Evolutionary conservation across 1,284 basidiomycete genomes (phyloP).

Genomic region (Cryptococcus amylolentus): DNA sequence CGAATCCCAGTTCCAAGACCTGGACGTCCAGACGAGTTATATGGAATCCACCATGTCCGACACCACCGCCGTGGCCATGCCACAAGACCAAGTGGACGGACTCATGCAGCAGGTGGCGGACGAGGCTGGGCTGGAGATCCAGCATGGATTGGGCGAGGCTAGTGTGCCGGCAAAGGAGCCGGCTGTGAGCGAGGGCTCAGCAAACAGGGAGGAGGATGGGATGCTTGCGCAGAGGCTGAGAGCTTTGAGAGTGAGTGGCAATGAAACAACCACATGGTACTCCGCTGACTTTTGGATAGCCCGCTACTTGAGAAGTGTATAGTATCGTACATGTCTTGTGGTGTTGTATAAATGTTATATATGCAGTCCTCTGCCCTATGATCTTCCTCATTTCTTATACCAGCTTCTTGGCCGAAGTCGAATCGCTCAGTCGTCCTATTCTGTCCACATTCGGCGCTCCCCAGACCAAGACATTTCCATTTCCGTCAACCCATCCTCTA

Average conservation of each 20-base stretch:
- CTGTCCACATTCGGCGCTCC: slow-evolving; percentile 21
- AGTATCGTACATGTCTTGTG: slow-evolving; percentile 5
- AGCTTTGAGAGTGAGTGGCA: slow-evolving; percentile 40
- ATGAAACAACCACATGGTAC: not conserved
- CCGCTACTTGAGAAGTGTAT: slow-evolving; percentile 13
- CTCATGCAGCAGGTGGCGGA: slow-evolving; percentile 94
- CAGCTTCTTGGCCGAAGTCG: slow-evolving; percentile 7
- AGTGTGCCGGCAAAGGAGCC: slow-evolving; percentile 53
- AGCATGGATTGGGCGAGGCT: slow-evolving; percentile 75
- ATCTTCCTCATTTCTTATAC: slow-evolving; percentile 4
- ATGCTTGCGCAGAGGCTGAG: slow-evolving; percentile 38
- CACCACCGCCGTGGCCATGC: slow-evolving; percentile 87
- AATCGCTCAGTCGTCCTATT: slow-evolving; percentile 13
- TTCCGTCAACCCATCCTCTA: slow-evolving; percentile 19
- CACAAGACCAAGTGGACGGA: slow-evolving; percentile 93
- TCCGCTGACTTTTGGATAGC: slow-evolving; percentile 3
- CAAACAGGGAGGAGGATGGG: slow-evolving; percentile 40
- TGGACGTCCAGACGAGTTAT: slow-evolving; percentile 96
- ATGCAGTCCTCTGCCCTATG: slow-evolving; percentile 6
- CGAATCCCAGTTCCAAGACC: slow-evolving; percentile 90
- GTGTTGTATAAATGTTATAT: slow-evolving; percentile 6
- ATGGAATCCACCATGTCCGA: slow-evolving; percentile 97
- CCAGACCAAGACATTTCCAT: slow-evolving; percentile 21
- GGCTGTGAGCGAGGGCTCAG: slow-evolving; percentile 54
- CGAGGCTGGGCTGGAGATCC: slow-evolving; percentile 92